A percentile compares a stretch with the other conserved stretches of the same genome.
Conservation (phyloP, 2,329 filamentous ascomycete genomes). For the Monosporascus cannonballus region DNA sequence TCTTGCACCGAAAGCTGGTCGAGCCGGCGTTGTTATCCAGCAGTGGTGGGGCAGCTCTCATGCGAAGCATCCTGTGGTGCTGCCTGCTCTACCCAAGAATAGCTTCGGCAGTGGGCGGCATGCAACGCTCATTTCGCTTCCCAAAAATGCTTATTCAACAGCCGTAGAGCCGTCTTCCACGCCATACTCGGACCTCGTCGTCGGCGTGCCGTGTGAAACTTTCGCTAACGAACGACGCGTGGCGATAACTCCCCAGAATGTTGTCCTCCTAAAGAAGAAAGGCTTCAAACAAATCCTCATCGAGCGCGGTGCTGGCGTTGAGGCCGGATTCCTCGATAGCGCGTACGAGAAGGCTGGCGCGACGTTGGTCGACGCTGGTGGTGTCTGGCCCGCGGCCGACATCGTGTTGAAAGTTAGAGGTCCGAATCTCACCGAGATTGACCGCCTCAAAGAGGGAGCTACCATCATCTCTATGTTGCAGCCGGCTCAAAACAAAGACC, state of each 20-base stretch:
- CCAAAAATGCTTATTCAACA: slow-evolving; percentile 24
- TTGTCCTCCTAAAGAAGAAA: slow-evolving; percentile 76
- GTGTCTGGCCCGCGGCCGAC: slow-evolving; percentile 69
- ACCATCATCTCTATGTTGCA: slow-evolving; percentile 81
- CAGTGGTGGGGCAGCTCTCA: slow-evolving; percentile 23
- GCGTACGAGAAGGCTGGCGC: slow-evolving; percentile 76
- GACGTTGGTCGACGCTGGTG: slow-evolving; percentile 61
- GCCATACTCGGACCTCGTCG: slow-evolving; percentile 66
- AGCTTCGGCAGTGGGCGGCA: slow-evolving; percentile 10
- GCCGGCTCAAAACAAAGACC: slow-evolving; percentile 69
- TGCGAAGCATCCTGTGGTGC: slow-evolving; percentile 21
- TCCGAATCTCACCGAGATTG: slow-evolving; percentile 64
- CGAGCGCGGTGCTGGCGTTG: slow-evolving; percentile 71
- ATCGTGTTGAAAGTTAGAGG: slow-evolving; percentile 81
- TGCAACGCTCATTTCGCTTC: slow-evolving; percentile 15
- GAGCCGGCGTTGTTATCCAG: slow-evolving; percentile 10
- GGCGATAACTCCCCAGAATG: slow-evolving; percentile 79
- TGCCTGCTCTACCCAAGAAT: slow-evolving; percentile 20
- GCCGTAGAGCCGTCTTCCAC: slow-evolving; percentile 35
- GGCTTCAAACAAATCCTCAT: slow-evolving; percentile 73
- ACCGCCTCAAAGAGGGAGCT: slow-evolving; percentile 59
- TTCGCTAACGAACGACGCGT: slow-evolving; percentile 75
- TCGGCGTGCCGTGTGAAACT: slow-evolving; percentile 77
- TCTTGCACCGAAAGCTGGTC: slow-evolving; percentile 12
- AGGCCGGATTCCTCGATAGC: slow-evolving; percentile 71